A percentile compares a stretch with the other conserved stretches of the same genome.
phyloP scores from a whole-genome alignment of 108 stramenopile genomes.

The Chaetoceros muelleri region DNA sequence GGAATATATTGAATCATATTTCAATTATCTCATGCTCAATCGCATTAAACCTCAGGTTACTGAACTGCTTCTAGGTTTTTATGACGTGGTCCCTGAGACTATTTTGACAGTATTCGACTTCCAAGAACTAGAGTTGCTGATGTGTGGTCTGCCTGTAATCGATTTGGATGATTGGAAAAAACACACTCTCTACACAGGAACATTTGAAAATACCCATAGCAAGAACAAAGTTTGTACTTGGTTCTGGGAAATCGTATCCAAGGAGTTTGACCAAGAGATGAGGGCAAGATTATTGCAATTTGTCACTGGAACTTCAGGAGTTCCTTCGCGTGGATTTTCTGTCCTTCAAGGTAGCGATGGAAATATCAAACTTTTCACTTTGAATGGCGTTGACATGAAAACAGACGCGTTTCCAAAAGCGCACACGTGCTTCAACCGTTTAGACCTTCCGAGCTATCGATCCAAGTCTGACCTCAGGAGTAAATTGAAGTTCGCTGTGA shows the following conservation, averaged over 20 bases:
- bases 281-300: conserved; percentile 91
- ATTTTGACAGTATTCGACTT: conserved; percentile 92
- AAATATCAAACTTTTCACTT: conserved; percentile 87
- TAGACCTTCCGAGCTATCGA: conserved; percentile 79
- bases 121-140: conserved; percentile 93
- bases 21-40: conserved; percentile 82
- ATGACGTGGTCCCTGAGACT: conserved; percentile 92
- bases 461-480: conserved; percentile 63
- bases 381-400: conserved; percentile 69
- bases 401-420: conserved; percentile 75
- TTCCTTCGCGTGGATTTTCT: conserved; percentile 91
- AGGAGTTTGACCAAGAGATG: conserved; percentile 89
- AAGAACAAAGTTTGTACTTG: conserved; percentile 53
- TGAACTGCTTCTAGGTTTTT: conserved; percentile 90
- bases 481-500: conserved; percentile 65
- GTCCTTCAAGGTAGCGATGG: conserved; percentile 93
- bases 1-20: conserved; percentile 83
- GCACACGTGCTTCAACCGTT: conserved; percentile 95
- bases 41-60: conserved; percentile 79
- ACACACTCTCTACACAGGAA: conserved; percentile 83
- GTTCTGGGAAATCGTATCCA: conserved; percentile 93
- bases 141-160: conserved; percentile 93
- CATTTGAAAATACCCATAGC: conserved; percentile 38
- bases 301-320: conserved; percentile 90
- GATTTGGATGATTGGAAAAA: conserved; percentile 87